Conservation (phyloP, 83 land plant species). For the Larix sibirica region DNA sequence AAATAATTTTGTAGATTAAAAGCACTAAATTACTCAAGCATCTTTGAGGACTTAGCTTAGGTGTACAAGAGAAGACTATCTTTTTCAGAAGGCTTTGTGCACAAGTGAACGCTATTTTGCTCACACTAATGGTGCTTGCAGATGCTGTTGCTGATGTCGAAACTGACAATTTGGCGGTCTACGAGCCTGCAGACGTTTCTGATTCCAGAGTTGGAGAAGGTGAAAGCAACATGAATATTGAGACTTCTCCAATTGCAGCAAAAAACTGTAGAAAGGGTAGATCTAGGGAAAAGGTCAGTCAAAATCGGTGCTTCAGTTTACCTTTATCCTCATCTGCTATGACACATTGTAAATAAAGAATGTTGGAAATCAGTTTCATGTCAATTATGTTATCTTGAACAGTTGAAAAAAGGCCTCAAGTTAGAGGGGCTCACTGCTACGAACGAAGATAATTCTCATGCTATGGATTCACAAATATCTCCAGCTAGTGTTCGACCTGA, state of each 20-base stretch:
- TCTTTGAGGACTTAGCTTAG: background rate
- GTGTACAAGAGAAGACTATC: background rate
- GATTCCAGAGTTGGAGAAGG: background rate
- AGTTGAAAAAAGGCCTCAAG: background rate
- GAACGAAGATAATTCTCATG: background rate
- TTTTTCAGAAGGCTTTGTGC: background rate
- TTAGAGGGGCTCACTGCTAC: background rate
- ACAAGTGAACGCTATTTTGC: background rate
- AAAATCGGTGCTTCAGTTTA: background rate
- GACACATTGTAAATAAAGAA: background rate
- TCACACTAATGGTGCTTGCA: background rate
- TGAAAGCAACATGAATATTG: slow-evolving; percentile 1
- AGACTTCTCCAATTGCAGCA: background rate
- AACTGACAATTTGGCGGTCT: too few species aligned
- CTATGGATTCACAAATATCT: background rate
- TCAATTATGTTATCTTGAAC: background rate
- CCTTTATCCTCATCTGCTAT: background rate
- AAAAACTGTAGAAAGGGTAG: slow-evolving; percentile 12
- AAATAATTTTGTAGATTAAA: background rate
- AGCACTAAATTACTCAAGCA: background rate
- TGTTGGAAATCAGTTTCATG: background rate
- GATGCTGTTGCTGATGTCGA: background rate
- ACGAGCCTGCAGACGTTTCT: background rate
- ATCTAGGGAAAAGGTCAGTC: slow-evolving; percentile 8
- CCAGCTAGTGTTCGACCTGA: background rate